Evolutionary conservation across 2,329 filamentous ascomycete species (phyloP), one percentile per base, ranked within the genome.

Genomic region (Sclerotinia subarctica): DNA sequence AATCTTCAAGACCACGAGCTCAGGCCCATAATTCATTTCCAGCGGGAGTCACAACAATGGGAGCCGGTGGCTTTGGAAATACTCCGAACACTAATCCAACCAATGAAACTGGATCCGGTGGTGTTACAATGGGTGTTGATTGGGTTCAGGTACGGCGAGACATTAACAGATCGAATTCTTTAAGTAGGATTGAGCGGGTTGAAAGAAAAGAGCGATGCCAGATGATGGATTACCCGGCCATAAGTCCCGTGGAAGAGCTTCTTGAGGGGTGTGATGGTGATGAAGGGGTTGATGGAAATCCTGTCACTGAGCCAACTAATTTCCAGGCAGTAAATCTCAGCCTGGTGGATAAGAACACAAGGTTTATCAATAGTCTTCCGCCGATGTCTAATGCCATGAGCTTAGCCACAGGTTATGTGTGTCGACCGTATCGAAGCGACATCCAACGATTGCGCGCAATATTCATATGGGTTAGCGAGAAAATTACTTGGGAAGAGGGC

Each of bases 141-240:
- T 99, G 95, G 94, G 93, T 99, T n/a, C 94, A 98, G 78, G 93
- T 98, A 29, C 90, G 95, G 47, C 88, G 95, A 57, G 96, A 99
- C 79, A 90, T 99, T 58, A 98, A 99, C 78, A 87, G 95, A 47
- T 96, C 94, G 4, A 98, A 97, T 76, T 95, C 94, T 0, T 83
- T 97, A 49, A 97, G 94, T 78, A 90, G 89, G 70, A 95, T 94
- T 72, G 95, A 99, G 80, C 86, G 90, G 26, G 84, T 88, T 51
- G 95, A 99, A 77, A 85, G 94, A 66, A 89, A 87, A 54, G 94
- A 99, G 74, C 87, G 94, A 66, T 97, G 94, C 76, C 90, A 97
- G 76, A 95, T 98, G 92, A 88, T 97, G 82, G 94, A 97, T 72
- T 88, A 96, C 71, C 90, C 93, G 0, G 90, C 94, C 0, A 85